A percentile compares a stretch with the other conserved stretches of the same genome.
Evolutionary conservation across 108 stramenopile species (phyloP).

Genomic region (Cylindrotheca fusiformis): DNA sequence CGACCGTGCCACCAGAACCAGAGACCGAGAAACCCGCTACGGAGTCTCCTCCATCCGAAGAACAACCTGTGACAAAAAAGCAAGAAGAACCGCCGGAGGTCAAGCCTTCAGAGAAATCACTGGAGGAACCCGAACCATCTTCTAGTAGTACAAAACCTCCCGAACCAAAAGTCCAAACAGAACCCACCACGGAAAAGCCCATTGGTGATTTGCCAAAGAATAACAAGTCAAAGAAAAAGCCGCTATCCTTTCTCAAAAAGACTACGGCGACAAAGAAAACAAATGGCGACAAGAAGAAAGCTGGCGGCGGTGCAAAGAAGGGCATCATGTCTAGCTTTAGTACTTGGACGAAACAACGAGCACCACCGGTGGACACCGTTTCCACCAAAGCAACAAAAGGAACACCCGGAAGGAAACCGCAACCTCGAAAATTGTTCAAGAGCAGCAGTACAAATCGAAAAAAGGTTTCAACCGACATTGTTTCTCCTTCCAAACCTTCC

Average conservation of each 20-base stretch:
- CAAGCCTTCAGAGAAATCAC: too few species aligned
- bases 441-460: too few species aligned
- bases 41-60: too few species aligned
- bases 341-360: not conserved
- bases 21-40: not conserved
- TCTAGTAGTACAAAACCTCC: too few species aligned
- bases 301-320: not conserved
- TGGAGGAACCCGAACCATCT: too few species aligned
- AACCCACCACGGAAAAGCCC: too few species aligned
- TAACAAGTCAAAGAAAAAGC: not conserved
- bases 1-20: not conserved
- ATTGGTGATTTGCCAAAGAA: not conserved
- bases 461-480: too few species aligned
- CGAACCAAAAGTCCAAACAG: too few species aligned
- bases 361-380: too few species aligned
- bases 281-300: not conserved
- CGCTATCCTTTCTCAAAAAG: not conserved
- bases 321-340: not conserved
- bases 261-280: not conserved
- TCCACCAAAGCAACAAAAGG: not conserved
- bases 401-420: not conserved
- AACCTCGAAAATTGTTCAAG: not conserved
- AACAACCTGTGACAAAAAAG: too few species aligned
- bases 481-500: not conserved
- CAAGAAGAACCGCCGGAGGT: too few species aligned